These are phyloP conservation scores for Citeromyces matritensis DNA, from an alignment of 805 yeast genomes.

Conservation along the genomic window DNA sequence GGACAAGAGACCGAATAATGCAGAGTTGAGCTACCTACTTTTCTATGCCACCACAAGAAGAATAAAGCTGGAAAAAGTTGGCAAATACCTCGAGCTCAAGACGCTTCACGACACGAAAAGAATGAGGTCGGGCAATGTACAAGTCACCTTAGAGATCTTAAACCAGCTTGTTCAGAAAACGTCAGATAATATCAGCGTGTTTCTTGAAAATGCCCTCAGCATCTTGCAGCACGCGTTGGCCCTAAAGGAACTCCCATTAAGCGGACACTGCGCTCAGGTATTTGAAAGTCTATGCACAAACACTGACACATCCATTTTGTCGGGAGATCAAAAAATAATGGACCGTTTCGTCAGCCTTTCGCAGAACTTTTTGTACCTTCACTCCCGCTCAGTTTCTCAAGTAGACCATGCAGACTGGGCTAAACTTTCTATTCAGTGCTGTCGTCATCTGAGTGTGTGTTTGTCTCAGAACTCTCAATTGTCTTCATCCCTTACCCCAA, in stretches of 20 bases:
- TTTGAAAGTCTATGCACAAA: slow-evolving; percentile 24
- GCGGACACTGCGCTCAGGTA: slow-evolving; percentile 34
- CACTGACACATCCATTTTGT: slow-evolving; percentile 21
- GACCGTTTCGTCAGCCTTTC: slow-evolving; percentile 18
- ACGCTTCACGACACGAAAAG: slow-evolving; percentile 45
- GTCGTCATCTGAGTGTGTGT: slow-evolving; percentile 21
- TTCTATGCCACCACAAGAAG: slow-evolving; percentile 87
- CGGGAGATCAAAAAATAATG: slow-evolving; percentile 29
- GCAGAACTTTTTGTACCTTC: slow-evolving; percentile 6
- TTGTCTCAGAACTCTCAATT: slow-evolving; percentile 17
- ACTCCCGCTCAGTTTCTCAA: slow-evolving; percentile 9
- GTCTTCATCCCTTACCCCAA: slow-evolving; percentile 14
- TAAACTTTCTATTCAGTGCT: slow-evolving; percentile 21
- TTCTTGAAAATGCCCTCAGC: slow-evolving; percentile 53
- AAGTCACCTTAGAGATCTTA: slow-evolving; percentile 65
- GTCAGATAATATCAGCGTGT: slow-evolving; percentile 69
- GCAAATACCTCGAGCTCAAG: slow-evolving; percentile 47
- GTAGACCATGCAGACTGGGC: slow-evolving; percentile 29
- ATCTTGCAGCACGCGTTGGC: slow-evolving; percentile 37
- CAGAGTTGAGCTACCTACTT: slow-evolving; percentile 75
- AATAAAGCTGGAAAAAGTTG: slow-evolving; percentile 79
- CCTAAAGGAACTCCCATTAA: slow-evolving; percentile 45
- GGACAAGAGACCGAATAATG: slow-evolving; percentile 85
- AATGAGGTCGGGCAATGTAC: slow-evolving; percentile 61
- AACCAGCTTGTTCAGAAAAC: slow-evolving; percentile 61